Percentiles rank a stretch among this genome's conserved stretches.
Evolutionary conservation across 2,329 filamentous ascomycete genomes (phyloP).

Genomic region (Tolypocladium ovalisporum): DNA sequence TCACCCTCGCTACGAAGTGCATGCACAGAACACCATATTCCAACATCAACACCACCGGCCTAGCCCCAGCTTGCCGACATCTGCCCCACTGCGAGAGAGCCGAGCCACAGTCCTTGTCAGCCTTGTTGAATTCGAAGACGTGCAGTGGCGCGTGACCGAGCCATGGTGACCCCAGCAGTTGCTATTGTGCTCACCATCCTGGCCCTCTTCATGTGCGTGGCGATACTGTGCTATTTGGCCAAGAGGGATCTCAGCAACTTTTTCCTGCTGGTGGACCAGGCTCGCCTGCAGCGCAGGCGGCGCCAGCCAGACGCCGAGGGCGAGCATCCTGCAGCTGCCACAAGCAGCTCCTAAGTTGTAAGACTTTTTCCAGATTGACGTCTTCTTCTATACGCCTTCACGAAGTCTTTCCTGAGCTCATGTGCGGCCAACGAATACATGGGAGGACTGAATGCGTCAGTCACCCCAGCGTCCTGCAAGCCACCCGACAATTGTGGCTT

Average conservation of each 20-base stretch:
- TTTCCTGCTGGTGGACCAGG: constrained; percentile 11
- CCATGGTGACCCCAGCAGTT: constrained; percentile 6
- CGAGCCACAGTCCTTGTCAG: not conserved
- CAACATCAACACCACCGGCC: not conserved
- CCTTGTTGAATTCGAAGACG: not conserved
- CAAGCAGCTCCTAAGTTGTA: not conserved
- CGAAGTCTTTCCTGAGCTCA: not conserved
- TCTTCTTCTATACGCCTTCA: no score
- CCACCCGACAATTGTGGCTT: constrained; percentile 1
- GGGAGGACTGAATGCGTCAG: not conserved
- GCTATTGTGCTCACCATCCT: constrained; percentile 21
- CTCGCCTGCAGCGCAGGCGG: not conserved
- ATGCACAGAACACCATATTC: not conserved
- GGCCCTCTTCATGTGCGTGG: constrained; percentile 17
- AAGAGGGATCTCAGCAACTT: constrained; percentile 18
- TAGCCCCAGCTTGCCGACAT: not conserved
- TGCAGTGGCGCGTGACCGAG: not conserved
- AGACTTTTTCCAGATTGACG: not conserved
- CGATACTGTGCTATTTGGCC: constrained; percentile 17
- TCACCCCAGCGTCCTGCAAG: not conserved
- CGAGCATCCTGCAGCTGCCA: not conserved
- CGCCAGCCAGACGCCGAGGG: not conserved
- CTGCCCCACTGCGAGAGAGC: not conserved
- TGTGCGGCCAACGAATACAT: no score
- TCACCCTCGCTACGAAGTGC: not conserved